Conservation (phyloP, 2,329 filamentous ascomycete species). For the Epichloe gansuensis region DNA sequence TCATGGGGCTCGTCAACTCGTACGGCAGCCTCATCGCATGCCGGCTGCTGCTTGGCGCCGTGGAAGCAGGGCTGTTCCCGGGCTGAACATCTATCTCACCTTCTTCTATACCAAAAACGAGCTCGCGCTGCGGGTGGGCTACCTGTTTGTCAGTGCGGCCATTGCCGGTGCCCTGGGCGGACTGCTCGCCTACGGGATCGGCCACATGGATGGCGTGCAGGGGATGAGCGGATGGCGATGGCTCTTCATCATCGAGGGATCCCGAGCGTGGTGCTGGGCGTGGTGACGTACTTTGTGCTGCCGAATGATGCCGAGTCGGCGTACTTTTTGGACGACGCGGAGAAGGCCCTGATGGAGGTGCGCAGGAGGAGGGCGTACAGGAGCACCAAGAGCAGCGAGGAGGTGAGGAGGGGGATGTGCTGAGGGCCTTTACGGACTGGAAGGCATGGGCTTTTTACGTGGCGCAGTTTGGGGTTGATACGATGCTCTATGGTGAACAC, state of each 20-base stretch:
- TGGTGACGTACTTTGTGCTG: constrained; percentile 21
- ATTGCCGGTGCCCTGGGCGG: constrained; percentile 62
- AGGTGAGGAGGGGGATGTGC: constrained; percentile 49
- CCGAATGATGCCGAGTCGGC: constrained; percentile 37
- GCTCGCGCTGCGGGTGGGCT: constrained; percentile 59
- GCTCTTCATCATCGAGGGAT: constrained; percentile 48
- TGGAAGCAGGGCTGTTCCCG: constrained; percentile 60
- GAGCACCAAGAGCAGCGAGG: constrained; percentile 31
- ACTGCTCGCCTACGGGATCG: constrained; percentile 61
- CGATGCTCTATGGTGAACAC: constrained; percentile 53
- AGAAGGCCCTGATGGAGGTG: constrained; percentile 52
- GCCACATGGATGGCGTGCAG: constrained; percentile 54
- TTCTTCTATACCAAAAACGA: constrained; percentile 67
- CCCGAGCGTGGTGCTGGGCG: constrained; percentile 27
- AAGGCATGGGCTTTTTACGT: constrained; percentile 60
- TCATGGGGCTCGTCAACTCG: constrained; percentile 54
- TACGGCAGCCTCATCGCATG: constrained; percentile 56
- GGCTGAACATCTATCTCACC: constrained; percentile 56
- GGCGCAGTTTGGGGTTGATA: constrained; percentile 61
- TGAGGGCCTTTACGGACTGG: constrained; percentile 59
- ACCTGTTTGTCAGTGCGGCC: constrained; percentile 59
- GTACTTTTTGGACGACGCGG: constrained; percentile 43
- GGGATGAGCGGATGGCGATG: constrained; percentile 60
- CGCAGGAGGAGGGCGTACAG: constrained; percentile 31
- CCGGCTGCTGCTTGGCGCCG: constrained; percentile 53